These are phyloP conservation scores for Didymella arachidicola DNA, from an alignment of 2,329 filamentous ascomycete genomes.

Conservation along the genomic window DNA sequence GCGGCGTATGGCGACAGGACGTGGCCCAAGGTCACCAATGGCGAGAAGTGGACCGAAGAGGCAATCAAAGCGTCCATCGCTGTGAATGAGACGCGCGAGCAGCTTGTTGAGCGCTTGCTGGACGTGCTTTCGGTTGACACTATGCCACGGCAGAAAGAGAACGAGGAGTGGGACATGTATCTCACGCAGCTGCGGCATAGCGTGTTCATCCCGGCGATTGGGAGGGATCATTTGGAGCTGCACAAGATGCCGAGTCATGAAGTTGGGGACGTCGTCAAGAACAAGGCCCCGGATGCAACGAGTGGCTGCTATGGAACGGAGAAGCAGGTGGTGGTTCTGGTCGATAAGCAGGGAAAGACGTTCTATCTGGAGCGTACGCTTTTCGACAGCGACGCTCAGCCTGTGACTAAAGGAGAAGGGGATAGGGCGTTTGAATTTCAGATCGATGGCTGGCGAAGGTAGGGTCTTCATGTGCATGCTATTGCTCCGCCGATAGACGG, in stretches of 20 bases:
- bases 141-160: constrained; percentile 59
- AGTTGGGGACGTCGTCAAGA: constrained; percentile 53
- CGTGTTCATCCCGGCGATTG: constrained; percentile 67
- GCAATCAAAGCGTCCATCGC: constrained; percentile 58
- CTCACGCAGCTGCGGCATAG: constrained; percentile 64
- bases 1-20: constrained; percentile 64
- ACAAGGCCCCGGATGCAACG: constrained; percentile 48
- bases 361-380: constrained; percentile 70
- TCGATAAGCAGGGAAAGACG: constrained; percentile 62
- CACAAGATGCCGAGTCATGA: constrained; percentile 48
- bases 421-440: constrained; percentile 59
- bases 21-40: constrained; percentile 69
- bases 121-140: constrained; percentile 63
- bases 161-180: constrained; percentile 63
- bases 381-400: constrained; percentile 61
- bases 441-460: constrained; percentile 54
- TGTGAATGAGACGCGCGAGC: constrained; percentile 55
- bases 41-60: constrained; percentile 61
- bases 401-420: constrained; percentile 56
- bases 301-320: constrained; percentile 69
- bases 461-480: no score
- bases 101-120: constrained; percentile 62
- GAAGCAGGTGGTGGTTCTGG: constrained; percentile 68
- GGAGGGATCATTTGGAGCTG: constrained; percentile 54
- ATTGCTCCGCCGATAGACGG: no score